Base-by-base conservation (phyloP, 1,284 basidiomycete genomes). In the Amylostereum chailletii region DNA sequence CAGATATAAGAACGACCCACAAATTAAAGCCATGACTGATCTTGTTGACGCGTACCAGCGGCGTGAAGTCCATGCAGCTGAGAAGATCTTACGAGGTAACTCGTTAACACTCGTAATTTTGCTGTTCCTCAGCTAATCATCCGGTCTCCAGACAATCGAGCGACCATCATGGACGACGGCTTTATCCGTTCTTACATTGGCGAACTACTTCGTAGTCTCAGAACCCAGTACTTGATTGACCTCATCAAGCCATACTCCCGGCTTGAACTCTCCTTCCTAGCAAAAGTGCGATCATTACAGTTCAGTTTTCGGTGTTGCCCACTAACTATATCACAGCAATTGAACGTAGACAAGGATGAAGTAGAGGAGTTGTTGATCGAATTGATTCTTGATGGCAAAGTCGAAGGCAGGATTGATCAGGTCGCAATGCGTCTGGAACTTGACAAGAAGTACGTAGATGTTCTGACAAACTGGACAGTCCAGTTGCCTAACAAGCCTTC, bases 21-120 rank as follows among this genome's bases (percentile, higher is more conserved):
- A 99, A 65, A 99, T 99, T 61, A 89, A 88, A 46, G 94, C 96
- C 1, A 98, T 99, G 95, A 98, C 95, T 1, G 89, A 91, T 59
- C 76, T 99, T 4, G 95, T 99, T 3, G 83, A 91, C 48, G 96
- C 96, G 0, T 99, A 98, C 67, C 95, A 99, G 63, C 80, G 87
- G 37, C 81, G 94, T 53, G 95, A 99, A 62, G 94, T 99, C 0
- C 94, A 97, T 65, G 79, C 88, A 34, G 95, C 96, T 0, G 95
- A 99, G 69, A 94, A 85, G 70, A 97, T 99, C 53, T 66, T 99
- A 43, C 79, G 83, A 67, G 91, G 92, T 89, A 51, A 39, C 69
- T 60, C 19, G 36, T 36, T 37, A 9, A 42, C 26, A 33, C 39
- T 42, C 52, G 46, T 10, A 3, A n/a, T 41, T 19, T 30, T 11